Evolutionary conservation across 2,329 filamentous ascomycete genomes (phyloP).

Genomic region (Monosporascus sp.): DNA sequence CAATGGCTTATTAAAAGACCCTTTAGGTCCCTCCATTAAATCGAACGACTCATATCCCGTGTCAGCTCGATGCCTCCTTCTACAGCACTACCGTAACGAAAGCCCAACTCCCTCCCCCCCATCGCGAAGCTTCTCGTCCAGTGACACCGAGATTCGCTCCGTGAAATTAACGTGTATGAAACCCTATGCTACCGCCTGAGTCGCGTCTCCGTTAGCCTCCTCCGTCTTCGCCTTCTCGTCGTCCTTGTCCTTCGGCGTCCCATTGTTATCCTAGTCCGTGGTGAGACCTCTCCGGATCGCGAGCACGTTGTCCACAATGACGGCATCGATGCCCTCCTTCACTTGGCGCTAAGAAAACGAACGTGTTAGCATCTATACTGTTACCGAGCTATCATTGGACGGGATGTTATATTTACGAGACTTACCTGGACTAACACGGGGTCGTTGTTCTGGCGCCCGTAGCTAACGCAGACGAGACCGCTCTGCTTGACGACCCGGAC

Average conservation of each 20-base stretch:
- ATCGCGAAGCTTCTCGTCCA: too few relatives aligned
- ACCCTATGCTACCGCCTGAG: too few relatives aligned
- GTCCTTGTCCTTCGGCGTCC: slow-evolving; percentile 5
- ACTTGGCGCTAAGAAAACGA: slow-evolving; percentile 66
- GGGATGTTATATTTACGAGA: slow-evolving; percentile 4
- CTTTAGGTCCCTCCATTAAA: too few relatives aligned
- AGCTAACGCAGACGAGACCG: slow-evolving; percentile 90
- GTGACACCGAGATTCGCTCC: too few relatives aligned
- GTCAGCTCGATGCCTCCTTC: too few relatives aligned
- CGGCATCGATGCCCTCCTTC: slow-evolving; percentile 91
- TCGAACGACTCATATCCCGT: too few relatives aligned
- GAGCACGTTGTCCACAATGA: slow-evolving; percentile 93
- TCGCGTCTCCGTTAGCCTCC: background rate
- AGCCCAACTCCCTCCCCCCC: too few relatives aligned
- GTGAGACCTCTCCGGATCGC: slow-evolving; percentile 89
- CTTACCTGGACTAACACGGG: slow-evolving; percentile 77
- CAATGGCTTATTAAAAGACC: too few relatives aligned
- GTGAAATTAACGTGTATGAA: too few relatives aligned
- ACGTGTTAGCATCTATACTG: background rate
- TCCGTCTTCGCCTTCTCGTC: background rate
- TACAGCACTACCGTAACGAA: too few relatives aligned
- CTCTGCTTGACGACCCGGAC: slow-evolving; percentile 92
- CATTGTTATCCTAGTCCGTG: slow-evolving; percentile 23
- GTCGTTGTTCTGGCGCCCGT: slow-evolving; percentile 88
- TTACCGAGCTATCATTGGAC: too few relatives aligned